Base-by-base conservation (phyloP, 257 asterid genomes). In the Galeopsis tetrahit region DNA sequence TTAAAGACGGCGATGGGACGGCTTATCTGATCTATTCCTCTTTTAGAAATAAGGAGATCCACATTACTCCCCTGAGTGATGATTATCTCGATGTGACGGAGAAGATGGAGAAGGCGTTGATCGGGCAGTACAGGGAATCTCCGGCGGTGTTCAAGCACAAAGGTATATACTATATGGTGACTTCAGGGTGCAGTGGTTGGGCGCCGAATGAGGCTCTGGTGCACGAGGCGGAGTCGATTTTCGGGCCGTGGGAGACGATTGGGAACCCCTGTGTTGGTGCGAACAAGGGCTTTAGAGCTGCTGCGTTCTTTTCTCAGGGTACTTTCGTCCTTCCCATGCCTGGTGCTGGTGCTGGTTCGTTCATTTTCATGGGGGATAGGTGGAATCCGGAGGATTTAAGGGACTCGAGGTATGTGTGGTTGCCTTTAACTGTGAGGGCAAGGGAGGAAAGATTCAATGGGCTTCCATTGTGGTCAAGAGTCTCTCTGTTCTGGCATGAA, bases 101-200 rank as follows among this genome's bases (percentile, higher is more conserved):
- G 21, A 78, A 36, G 31, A 77, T 77, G 76, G 59, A 65, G 38
- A 77, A 75, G 76, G 89, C 72, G 39, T 72, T 89, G 0, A 77
- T 89, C 7, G 96, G 97, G 11, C 88, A 83, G 78, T 82, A 82
- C 80, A 48, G 96, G 40, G 96, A 89, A 75, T 87, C 96, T 7
- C 97, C 97, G 0, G 90, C 91, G 2, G 82, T 91, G 79, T 91
- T 91, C 77, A 91, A 85, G 86, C 46, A 83, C 36, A 8, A 39
- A 2, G 85, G 81, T 0, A 68, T 77, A 46, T 91, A 89, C 70
- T 87, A 84, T 71, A 89, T 89, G 96, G 59, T 89, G 76, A 91
- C 96, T 0, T 91, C 97, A 0, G 97, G 97, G 2, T 91, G 96
- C 82, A 89, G 96, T 59, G 95, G 96, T 3, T 91, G 96, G 93